These are phyloP conservation scores for Noccaea caerulescens DNA, from an alignment of 345 rosid species.

Conservation along the genomic window DNA sequence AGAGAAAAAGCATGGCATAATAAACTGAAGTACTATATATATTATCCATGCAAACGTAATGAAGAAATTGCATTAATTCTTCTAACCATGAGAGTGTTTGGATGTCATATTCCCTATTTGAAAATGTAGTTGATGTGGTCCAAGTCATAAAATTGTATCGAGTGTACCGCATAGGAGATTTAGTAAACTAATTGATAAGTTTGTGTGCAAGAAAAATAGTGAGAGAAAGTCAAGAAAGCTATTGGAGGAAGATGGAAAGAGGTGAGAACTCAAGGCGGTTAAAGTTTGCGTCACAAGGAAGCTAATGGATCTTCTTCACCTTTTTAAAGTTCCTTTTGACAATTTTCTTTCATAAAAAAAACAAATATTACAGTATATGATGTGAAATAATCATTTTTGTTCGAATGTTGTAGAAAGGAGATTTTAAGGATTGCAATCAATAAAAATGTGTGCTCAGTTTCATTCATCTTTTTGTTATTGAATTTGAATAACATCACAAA, in stretches of 20 bases:
- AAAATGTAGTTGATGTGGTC: slow-evolving; percentile 16
- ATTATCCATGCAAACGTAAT: slow-evolving; percentile 29
- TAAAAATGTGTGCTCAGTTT: too few species aligned
- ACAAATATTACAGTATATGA: not conserved
- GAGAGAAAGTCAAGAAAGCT: slow-evolving; percentile 34
- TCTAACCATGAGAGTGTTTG: slow-evolving; percentile 20
- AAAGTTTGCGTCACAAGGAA: slow-evolving; percentile 46
- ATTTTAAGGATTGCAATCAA: not conserved
- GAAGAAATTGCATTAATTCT: not conserved
- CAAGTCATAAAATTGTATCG: not conserved
- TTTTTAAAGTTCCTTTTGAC: slow-evolving; percentile 17
- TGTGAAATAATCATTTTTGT: not conserved
- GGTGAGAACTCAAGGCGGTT: slow-evolving; percentile 35
- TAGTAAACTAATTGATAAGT: slow-evolving; percentile 1
- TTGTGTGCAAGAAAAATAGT: slow-evolving; percentile 1
- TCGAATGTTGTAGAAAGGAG: not conserved
- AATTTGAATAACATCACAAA: not conserved
- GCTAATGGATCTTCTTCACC: slow-evolving; percentile 37
- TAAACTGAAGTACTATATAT: not conserved
- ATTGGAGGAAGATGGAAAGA: slow-evolving; percentile 23
- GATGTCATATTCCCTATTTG: slow-evolving; percentile 23
- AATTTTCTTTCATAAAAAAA: not conserved
- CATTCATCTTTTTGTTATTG: not conserved
- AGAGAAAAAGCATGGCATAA: slow-evolving; percentile 3
- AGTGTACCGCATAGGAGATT: not conserved